Percentiles rank a stretch among this genome's conserved stretches.
Evolutionary conservation across 441 rosid genomes (phyloP).

Genomic region (Populus trichocarpa): DNA sequence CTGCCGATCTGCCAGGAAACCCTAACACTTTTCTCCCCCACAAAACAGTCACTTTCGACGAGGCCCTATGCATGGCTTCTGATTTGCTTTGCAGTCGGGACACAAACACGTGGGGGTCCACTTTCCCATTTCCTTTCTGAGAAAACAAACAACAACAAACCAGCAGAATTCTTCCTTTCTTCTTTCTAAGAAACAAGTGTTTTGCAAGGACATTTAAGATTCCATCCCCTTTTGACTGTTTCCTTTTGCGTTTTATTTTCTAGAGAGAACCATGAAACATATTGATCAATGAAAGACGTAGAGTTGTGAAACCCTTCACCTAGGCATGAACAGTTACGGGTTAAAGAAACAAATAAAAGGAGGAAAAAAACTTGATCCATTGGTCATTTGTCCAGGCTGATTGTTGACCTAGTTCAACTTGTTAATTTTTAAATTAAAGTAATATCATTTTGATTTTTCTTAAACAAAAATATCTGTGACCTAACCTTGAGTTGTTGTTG

Average conservation of each 20-base stretch:
- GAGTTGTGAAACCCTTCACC: too few species aligned
- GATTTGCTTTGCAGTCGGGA: not conserved
- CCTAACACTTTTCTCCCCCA: not conserved
- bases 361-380: too few species aligned
- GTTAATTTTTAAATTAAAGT: too few species aligned
- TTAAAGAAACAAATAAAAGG: too few species aligned
- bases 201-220: constrained; percentile 19
- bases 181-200: not conserved
- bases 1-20: constrained; percentile 5
- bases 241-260: constrained; percentile 7
- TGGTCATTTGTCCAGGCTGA: too few species aligned
- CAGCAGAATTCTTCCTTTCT: not conserved
- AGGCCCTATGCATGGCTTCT: not conserved
- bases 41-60: not conserved
- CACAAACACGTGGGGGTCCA: constrained; percentile 24
- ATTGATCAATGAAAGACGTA: too few species aligned
- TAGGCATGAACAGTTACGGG: too few species aligned
- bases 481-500: not conserved
- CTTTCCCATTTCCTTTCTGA: constrained; percentile 1
- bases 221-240: constrained; percentile 28
- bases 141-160: not conserved
- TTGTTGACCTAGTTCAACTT: too few species aligned
- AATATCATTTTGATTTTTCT: too few species aligned
- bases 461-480: too few species aligned
- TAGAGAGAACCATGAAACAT: too few species aligned